Percentiles rank a stretch among this genome's conserved stretches.
Conservation (phyloP, 2,329 filamentous ascomycete species). For the Phaeosphaeria sp. region DNA sequence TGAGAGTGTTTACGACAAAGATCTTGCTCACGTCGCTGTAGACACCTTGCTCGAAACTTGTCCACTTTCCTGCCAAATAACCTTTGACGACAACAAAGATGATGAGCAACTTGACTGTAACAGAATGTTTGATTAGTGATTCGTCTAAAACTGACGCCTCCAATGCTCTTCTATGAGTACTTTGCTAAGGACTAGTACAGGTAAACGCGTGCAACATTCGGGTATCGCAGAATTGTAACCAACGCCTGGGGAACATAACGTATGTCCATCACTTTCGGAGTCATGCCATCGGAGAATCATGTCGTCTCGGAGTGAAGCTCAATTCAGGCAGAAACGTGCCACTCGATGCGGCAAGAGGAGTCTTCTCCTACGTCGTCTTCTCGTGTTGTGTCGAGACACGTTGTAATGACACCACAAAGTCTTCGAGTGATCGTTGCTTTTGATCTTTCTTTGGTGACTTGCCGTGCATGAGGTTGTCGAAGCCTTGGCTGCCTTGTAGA, state of each 20-base stretch:
- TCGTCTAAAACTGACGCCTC: neutral
- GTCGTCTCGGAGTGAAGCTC: neutral
- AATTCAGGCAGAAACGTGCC: neutral
- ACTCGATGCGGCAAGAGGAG: neutral
- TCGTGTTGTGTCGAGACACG: slow-evolving; percentile 92
- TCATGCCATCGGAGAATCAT: neutral
- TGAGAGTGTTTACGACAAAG: neutral
- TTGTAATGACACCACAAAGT: slow-evolving; percentile 89
- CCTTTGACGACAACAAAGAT: neutral
- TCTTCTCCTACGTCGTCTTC: slow-evolving; percentile 71
- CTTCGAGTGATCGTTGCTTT: slow-evolving; percentile 85
- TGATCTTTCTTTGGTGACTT: slow-evolving; percentile 81
- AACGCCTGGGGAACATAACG: neutral
- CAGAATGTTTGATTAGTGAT: neutral
- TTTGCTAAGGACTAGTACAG: neutral
- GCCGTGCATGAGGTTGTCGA: slow-evolving; percentile 93
- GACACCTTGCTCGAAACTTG: too few species aligned
- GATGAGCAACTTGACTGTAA: neutral
- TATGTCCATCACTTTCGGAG: neutral
- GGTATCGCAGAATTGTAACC: neutral
- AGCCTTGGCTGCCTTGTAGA: slow-evolving; percentile 77
- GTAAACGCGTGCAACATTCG: neutral
- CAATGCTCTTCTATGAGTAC: neutral
- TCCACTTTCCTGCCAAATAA: too few species aligned
- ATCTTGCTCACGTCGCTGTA: neutral